phyloP scores from a whole-genome alignment of 1,139 yeast species.

The Meyerozyma athensensis region DNA sequence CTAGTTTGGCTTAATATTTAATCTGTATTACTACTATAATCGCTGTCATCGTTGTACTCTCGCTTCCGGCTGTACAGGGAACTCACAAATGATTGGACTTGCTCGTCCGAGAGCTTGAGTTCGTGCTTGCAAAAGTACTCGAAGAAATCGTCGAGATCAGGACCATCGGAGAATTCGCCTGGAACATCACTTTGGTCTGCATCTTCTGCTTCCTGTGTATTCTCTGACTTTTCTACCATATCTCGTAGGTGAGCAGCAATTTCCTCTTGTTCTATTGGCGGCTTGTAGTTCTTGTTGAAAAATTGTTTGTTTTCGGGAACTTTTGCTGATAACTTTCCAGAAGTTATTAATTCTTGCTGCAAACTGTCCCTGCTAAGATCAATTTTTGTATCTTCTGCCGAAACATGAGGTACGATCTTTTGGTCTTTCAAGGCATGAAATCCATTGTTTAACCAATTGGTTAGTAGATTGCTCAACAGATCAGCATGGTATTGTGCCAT shows the following conservation, averaged over 20 bases:
- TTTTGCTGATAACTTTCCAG: not conserved
- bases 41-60: conserved; percentile 15
- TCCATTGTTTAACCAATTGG: not conserved
- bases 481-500: not conserved
- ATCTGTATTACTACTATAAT: conserved; percentile 11
- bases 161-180: not conserved
- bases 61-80: not conserved
- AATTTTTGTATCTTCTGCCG: no score
- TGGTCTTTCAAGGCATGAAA: not conserved
- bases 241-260: conserved; percentile 1
- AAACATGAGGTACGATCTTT: no score
- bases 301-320: not conserved
- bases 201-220: conserved; percentile 13
- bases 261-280: not conserved
- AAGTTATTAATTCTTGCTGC: not conserved
- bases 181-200: conserved; percentile 11
- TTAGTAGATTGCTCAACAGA: no score
- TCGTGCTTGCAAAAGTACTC: conserved; percentile 3
- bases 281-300: not conserved
- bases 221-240: conserved; percentile 10
- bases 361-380: not conserved
- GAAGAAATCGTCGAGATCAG: conserved; percentile 1
- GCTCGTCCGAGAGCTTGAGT: not conserved
- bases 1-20: not conserved
- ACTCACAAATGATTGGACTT: not conserved